A percentile compares a stretch with the other conserved stretches of the same genome.
These are phyloP conservation scores for Knufia fluminis DNA, from an alignment of 2,329 filamentous ascomycete genomes.

Conservation along the genomic window DNA sequence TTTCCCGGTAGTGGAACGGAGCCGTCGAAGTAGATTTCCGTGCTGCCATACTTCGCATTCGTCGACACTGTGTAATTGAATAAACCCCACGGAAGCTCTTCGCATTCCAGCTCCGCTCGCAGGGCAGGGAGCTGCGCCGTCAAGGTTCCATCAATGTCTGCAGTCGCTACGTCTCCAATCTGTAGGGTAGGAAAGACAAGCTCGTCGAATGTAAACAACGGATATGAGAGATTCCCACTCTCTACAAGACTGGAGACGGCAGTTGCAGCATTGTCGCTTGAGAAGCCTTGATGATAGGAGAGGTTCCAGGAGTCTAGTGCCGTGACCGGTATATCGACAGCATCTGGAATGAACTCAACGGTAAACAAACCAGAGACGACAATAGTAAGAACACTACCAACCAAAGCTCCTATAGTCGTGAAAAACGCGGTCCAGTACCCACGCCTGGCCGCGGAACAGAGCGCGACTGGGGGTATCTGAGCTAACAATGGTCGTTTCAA, in stretches of 20 bases:
- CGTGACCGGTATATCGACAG: constrained; percentile 16
- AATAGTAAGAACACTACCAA: constrained; percentile 16
- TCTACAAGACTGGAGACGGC: constrained; percentile 4
- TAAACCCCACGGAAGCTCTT: not conserved
- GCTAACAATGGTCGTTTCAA: not conserved
- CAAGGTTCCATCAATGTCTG: not conserved
- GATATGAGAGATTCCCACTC: constrained; percentile 5
- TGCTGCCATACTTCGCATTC: not conserved
- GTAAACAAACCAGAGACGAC: constrained; percentile 24
- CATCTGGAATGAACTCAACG: constrained; percentile 14
- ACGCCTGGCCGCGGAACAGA: not conserved
- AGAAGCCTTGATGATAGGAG: not conserved
- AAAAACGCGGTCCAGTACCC: not conserved
- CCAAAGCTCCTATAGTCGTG: constrained; percentile 3
- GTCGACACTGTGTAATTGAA: not conserved
- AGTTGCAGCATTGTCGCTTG: not conserved
- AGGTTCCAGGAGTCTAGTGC: constrained; percentile 22
- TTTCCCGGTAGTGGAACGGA: constrained; percentile 8
- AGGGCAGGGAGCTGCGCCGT: not conserved
- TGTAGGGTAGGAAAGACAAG: constrained; percentile 9
- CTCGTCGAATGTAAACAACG: constrained; percentile 2
- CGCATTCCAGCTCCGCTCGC: not conserved
- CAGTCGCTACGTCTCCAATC: not conserved
- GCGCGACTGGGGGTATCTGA: not conserved
- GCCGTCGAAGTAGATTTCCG: constrained; percentile 3